phyloP scores from a whole-genome alignment of 768 basidiomycete genomes.

The Kwoniella sp. region DNA sequence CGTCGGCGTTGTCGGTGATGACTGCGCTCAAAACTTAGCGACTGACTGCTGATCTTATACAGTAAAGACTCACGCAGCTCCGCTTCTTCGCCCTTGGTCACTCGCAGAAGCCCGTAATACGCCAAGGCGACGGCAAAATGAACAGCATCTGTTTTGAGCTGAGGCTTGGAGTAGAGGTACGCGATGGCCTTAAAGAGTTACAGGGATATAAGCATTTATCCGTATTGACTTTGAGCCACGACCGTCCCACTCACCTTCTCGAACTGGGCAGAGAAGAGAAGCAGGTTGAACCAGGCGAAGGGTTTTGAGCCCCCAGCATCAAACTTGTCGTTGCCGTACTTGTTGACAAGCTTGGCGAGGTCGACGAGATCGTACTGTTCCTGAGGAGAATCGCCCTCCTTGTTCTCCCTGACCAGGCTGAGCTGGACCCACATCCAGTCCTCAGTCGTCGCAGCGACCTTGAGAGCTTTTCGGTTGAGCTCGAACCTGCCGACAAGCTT shows the following conservation, averaged over 20 bases:
- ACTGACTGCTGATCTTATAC: not conserved
- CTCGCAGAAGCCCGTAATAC: conserved; percentile 85
- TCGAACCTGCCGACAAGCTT: conserved; percentile 93
- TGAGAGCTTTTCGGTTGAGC: conserved; percentile 68
- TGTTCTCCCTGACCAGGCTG: conserved; percentile 67
- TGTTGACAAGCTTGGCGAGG: conserved; percentile 45
- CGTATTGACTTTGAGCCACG: not conserved
- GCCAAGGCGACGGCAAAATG: conserved; percentile 87
- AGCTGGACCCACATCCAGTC: conserved; percentile 99
- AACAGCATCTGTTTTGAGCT: conserved; percentile 86
- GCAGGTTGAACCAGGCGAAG: conserved; percentile 56
- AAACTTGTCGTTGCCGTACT: conserved; percentile 52
- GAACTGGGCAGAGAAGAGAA: conserved; percentile 90
- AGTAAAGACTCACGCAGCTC: conserved; percentile 54
- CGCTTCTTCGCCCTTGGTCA: conserved; percentile 72
- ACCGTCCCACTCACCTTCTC: conserved; percentile 62
- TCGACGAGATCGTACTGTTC: conserved; percentile 57
- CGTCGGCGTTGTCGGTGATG: conserved; percentile 23
- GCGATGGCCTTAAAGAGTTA: conserved; percentile 66
- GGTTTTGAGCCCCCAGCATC: conserved; percentile 59
- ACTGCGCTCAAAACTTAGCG: conserved; percentile 15
- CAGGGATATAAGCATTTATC: not conserved
- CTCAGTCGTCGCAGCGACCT: conserved; percentile 86
- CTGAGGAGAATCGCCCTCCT: conserved; percentile 60
- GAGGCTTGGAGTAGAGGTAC: conserved; percentile 77